Base-by-base conservation (phyloP, 148 eudicot species). In the Fagopyrum esculentum region DNA sequence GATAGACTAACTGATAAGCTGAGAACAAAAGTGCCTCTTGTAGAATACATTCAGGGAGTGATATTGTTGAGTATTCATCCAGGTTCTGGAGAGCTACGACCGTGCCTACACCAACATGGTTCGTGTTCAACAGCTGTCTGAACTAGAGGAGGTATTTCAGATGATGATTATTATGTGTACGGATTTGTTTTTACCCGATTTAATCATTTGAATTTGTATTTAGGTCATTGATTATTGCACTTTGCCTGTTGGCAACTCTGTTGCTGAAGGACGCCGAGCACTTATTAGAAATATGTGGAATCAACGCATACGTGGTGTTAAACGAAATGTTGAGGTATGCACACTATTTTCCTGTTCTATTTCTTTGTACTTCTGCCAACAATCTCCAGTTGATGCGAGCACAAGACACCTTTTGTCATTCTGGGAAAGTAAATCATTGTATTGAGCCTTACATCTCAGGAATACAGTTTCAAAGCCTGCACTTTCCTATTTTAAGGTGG, bases 31-130 rank as follows among this genome's bases (percentile, higher is more conserved):
- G 43, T 40, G 43, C 13, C 49, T 66, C 63, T 81, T 76, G 19
- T 8, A 35, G 46, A 40, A 35, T 66, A 66, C 17, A 3, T 40
- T 40, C 43, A 10, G 71, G 71, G 15, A 66, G 46, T 40, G 71
- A 66, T 40, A 66, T 66, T 66, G 46, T 13, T 66, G 9, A 13
- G 46, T 64, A 47, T 56, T 10, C 79, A 45, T 69, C 29, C 82
- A 95, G 99, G 99, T 95, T 72, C 74, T 95, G 69, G 99, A 95
- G 85, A 95, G 99, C 86, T 95, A 92, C 52, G 99, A 95, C 71
- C 98, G 98, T 72, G 96, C 98, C 47, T 95, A 92, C 82, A 92
- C 82, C 82, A 95, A 92, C 84, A 95, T 95, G 99, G 99, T 95
- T 75, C 96, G 99, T 76, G 96, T 90, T 83, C 99, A 95, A 79